Evolutionary conservation across 352 stramenopile species (phyloP), one percentile per base, ranked within the genome.

Genomic region (Phytophthora parvispora): DNA sequence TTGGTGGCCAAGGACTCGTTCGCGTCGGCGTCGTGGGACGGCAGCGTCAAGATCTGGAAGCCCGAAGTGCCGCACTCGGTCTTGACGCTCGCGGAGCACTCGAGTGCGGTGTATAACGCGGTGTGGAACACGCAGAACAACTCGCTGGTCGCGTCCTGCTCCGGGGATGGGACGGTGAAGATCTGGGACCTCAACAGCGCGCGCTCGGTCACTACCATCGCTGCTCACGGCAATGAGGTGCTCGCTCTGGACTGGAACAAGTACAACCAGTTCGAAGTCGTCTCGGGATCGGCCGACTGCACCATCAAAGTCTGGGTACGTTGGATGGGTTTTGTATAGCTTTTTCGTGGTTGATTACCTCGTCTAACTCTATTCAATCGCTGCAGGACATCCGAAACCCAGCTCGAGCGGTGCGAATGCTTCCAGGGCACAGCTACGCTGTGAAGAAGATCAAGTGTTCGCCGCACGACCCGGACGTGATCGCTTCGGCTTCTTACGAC

Each of bases 231-330:
- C 47, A 91, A 91, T 40, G 93, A 98, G 55, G 89, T 97, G 43
- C 83, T 98, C 0, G 76, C 87, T 24, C 78, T 96, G 43, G 93
- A 98, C 74, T 98, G 93, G 93, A 97, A 97, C 82, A 98, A 98
- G 78, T 98, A 98, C 80, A 96, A 97, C 51, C 83, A 93, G 52
- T 94, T 92, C 45, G 74, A 97, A 70, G 67, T 98, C 58, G 89
- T 95, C 27, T 95, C 91, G 0, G 93, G 91, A 27, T 97, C 90
- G 7, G 86, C 89, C 1, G 92, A 97, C 50, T 89, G 86, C 61
- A 83, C 60, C 38, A 91, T 97, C 63, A 94, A 94, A 80, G 65
- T 97, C 22, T 97, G 91, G 87, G 87, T 95, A 80, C 45, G 77
- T 63, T 97, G 91, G 87, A 86, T 95, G 79, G 40, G 77, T 63